A percentile compares a stretch with the other conserved stretches of the same genome.
phyloP scores from a whole-genome alignment of 2,329 filamentous ascomycete genomes.

The Fusarium armeniacum region DNA sequence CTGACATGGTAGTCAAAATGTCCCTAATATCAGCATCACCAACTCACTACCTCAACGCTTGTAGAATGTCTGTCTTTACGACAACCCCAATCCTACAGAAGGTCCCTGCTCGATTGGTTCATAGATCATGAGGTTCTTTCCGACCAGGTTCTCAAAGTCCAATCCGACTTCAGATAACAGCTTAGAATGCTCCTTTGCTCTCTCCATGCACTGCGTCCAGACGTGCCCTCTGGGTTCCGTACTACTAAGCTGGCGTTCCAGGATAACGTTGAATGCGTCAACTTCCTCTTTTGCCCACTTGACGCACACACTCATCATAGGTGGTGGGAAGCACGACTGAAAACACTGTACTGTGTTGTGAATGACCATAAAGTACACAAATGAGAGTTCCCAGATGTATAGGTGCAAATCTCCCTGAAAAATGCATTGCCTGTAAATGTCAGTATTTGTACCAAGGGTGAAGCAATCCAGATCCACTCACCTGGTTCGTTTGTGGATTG shows the following conservation, averaged over 20 bases:
- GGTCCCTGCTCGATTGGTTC: conserved; percentile 36
- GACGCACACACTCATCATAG: conserved; percentile 93
- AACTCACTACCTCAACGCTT: conserved; percentile 7
- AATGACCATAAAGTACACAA: conserved; percentile 95
- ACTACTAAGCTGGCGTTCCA: conserved; percentile 88
- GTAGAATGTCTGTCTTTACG: conserved; percentile 36
- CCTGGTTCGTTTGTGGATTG: conserved; percentile 87
- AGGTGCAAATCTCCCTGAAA: conserved; percentile 94
- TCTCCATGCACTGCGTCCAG: conserved; percentile 86
- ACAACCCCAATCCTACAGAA: conserved; percentile 52
- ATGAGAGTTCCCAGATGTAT: conserved; percentile 95
- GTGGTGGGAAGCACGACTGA: conserved; percentile 85
- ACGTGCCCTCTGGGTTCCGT: conserved; percentile 81
- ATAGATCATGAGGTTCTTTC: conserved; percentile 63
- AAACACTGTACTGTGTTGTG: conserved; percentile 93
- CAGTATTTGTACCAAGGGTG: conserved; percentile 6
- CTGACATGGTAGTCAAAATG: conserved; percentile 40
- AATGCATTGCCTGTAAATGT: conserved; percentile 79
- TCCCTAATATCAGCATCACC: conserved; percentile 21
- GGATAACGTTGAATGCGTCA: conserved; percentile 87
- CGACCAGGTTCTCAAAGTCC: conserved; percentile 88
- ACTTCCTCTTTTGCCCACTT: conserved; percentile 98
- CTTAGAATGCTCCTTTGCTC: conserved; percentile 83
- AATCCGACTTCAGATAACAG: conserved; percentile 88
- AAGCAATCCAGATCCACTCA: conserved; percentile 53